phyloP scores from a whole-genome alignment of 345 rosid species.

The Salix udensis region DNA sequence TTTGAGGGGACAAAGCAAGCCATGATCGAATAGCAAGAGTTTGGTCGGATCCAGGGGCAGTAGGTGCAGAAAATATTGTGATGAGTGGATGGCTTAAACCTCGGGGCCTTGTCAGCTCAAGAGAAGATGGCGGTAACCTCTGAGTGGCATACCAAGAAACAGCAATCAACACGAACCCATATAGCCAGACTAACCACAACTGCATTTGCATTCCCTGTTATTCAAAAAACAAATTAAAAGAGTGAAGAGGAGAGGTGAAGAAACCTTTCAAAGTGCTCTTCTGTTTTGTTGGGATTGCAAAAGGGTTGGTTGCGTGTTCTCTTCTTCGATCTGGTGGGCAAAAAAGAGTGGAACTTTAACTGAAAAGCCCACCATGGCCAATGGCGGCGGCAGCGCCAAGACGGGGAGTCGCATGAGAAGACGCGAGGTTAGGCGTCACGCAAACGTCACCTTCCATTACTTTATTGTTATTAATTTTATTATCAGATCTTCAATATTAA shows the following conservation, averaged over 20 bases:
- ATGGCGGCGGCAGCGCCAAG: conserved; percentile 19
- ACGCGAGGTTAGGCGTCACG: conserved; percentile 16
- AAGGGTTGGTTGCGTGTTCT: background rate
- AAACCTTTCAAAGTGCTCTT: conserved; percentile 9
- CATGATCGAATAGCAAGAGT: conserved; percentile 62
- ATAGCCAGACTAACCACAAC: conserved; percentile 68
- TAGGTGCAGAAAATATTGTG: conserved; percentile 61
- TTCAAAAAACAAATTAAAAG: conserved; percentile 7
- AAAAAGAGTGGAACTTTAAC: conserved; percentile 42
- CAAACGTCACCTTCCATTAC: conserved; percentile 17
- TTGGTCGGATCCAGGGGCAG: conserved; percentile 46
- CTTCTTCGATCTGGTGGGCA: background rate
- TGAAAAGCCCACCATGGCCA: conserved; percentile 25
- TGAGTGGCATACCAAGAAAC: conserved; percentile 71
- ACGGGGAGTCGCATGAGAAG: conserved; percentile 12
- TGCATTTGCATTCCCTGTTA: conserved; percentile 51
- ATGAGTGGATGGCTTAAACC: conserved; percentile 35
- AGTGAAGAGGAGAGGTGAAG: background rate
- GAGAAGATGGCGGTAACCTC: conserved; percentile 39
- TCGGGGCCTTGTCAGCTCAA: conserved; percentile 16
- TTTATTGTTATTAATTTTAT: background rate
- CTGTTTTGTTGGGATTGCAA: background rate
- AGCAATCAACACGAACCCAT: conserved; percentile 62
- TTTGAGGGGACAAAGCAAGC: conserved; percentile 69
- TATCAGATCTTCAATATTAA: background rate